Evolutionary conservation across 1,284 basidiomycete species (phyloP).

Genomic region (Apiotrichum akiyoshidainum): DNA sequence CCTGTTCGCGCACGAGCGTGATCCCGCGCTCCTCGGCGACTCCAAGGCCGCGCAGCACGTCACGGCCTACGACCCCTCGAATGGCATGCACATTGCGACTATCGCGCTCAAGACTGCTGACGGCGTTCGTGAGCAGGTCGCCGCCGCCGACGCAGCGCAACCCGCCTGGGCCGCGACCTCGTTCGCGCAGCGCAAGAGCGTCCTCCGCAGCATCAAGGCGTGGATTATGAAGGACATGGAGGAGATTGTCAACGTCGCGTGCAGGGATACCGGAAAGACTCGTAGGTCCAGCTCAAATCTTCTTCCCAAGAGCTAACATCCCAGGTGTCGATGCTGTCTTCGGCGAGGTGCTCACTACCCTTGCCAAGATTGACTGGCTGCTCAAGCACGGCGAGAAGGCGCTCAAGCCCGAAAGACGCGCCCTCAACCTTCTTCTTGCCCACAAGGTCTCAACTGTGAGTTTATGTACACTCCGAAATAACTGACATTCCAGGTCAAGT

Average conservation of each 20-base stretch:
- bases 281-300: conserved; percentile 56
- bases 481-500: conserved; percentile 64
- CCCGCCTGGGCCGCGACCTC: conserved; percentile 65
- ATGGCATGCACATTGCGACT: conserved; percentile 57
- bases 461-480: neutral
- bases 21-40: conserved; percentile 29
- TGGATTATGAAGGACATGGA: conserved; percentile 81
- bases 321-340: conserved; percentile 84
- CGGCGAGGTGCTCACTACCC: conserved; percentile 83
- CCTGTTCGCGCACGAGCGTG: conserved; percentile 32
- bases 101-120: conserved; percentile 62
- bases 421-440: conserved; percentile 69
- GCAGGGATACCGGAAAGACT: conserved; percentile 94
- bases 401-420: conserved; percentile 66
- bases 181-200: conserved; percentile 71
- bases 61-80: conserved; percentile 87
- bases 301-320: neutral
- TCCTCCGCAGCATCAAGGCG: conserved; percentile 77
- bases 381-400: conserved; percentile 73
- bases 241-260: conserved; percentile 79
- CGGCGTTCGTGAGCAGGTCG: conserved; percentile 70
- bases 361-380: conserved; percentile 76
- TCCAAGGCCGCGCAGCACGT: conserved; percentile 63
- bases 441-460: conserved; percentile 67
- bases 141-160: conserved; percentile 65